These are phyloP conservation scores for Pontederia paniculata DNA, from an alignment of 176 grass and related monocot species.

Conservation along the genomic window DNA sequence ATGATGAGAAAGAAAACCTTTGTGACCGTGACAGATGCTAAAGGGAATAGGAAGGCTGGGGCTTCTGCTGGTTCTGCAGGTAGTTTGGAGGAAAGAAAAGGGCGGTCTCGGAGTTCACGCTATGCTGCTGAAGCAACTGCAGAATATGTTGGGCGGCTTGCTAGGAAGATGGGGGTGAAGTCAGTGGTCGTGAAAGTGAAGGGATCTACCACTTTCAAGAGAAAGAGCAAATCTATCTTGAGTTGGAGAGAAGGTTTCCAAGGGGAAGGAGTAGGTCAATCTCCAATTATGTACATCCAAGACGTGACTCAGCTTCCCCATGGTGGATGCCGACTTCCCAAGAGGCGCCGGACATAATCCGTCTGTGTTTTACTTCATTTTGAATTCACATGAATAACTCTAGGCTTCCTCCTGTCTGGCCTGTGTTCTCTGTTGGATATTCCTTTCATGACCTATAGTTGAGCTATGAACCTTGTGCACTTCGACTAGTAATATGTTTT, in stretches of 20 bases:
- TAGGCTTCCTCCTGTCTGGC: too few species aligned
- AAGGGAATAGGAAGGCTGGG: slow-evolving; percentile 23
- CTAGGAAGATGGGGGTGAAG: slow-evolving; percentile 30
- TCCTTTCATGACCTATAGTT: too few species aligned
- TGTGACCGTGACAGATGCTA: slow-evolving; percentile 23
- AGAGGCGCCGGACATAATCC: not conserved
- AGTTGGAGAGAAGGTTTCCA: slow-evolving; percentile 30
- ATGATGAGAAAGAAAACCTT: slow-evolving; percentile 27
- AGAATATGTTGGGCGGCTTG: slow-evolving; percentile 20
- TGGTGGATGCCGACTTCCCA: not conserved
- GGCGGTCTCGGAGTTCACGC: slow-evolving; percentile 9
- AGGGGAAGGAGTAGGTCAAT: slow-evolving; percentile 33
- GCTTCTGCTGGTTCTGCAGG: slow-evolving; percentile 19
- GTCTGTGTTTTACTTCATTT: too few species aligned
- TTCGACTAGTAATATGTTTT: too few species aligned
- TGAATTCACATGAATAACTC: too few species aligned
- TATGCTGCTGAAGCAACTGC: slow-evolving; percentile 24
- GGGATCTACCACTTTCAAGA: not conserved
- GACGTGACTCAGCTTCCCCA: slow-evolving; percentile 30
- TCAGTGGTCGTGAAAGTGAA: slow-evolving; percentile 8
- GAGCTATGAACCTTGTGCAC: too few species aligned
- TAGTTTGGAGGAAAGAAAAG: slow-evolving; percentile 27
- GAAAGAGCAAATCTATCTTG: slow-evolving; percentile 5
- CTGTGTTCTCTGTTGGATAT: too few species aligned
- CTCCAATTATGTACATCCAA: slow-evolving; percentile 26